Evolutionary conservation across 2,329 filamentous ascomycete species (phyloP).

Genomic region (Phaeophleospora eucalypticola): DNA sequence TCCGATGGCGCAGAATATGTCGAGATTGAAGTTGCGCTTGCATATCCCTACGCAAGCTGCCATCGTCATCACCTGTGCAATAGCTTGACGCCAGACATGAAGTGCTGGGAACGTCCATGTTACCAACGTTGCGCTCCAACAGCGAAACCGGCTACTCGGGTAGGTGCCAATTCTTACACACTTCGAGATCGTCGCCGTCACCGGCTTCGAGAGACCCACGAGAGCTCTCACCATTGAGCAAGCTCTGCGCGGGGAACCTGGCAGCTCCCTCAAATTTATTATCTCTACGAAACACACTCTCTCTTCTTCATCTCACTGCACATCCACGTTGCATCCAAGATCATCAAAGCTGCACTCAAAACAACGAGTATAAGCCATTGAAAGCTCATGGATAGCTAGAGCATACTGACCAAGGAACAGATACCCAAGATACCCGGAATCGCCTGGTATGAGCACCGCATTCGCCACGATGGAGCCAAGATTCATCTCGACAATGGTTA

Average conservation of each 20-base stretch:
- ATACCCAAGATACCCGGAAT: background rate
- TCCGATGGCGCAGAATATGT: too few relatives aligned
- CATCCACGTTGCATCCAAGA: too few relatives aligned
- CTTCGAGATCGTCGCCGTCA: background rate
- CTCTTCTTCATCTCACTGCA: too few relatives aligned
- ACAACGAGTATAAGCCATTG: background rate
- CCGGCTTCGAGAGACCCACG: conserved; percentile 1
- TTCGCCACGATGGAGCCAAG: conserved; percentile 9
- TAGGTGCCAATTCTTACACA: too few relatives aligned
- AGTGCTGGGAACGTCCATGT: background rate
- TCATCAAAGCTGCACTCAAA: too few relatives aligned
- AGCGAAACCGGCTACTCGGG: conserved; percentile 1
- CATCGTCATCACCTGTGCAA: too few relatives aligned
- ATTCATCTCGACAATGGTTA: conserved; percentile 9
- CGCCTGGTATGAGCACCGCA: conserved; percentile 12
- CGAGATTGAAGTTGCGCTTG: too few relatives aligned
- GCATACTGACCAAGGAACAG: background rate
- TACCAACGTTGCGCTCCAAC: too few relatives aligned
- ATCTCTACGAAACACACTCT: background rate
- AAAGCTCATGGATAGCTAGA: background rate
- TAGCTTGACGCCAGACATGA: too few relatives aligned
- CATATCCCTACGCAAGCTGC: too few relatives aligned
- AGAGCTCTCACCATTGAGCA: background rate
- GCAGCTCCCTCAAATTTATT: background rate
- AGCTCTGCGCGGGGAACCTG: conserved; percentile 6